phyloP scores from a whole-genome alignment of 805 yeast species.

The Nakazawaea anatomiae region DNA sequence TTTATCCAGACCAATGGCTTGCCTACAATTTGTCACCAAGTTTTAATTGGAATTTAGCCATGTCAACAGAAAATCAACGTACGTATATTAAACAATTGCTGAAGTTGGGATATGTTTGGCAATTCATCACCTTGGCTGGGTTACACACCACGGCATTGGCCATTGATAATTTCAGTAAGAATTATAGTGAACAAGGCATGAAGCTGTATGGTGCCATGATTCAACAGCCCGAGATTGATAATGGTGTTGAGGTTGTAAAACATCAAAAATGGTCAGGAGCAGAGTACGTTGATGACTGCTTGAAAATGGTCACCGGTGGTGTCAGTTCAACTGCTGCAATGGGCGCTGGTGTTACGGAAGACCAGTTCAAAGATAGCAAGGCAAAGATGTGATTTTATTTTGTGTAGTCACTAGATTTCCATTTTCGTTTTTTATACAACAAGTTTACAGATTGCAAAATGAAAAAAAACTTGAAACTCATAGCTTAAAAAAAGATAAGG shows the following conservation, averaged over 20 bases:
- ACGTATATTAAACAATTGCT: constrained; percentile 85
- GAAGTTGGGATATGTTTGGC: constrained; percentile 92
- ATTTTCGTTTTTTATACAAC: no score
- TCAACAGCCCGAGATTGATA: constrained; percentile 83
- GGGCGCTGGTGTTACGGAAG: constrained; percentile 98
- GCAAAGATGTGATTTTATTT: no score
- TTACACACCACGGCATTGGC: constrained; percentile 94
- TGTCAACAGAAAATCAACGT: constrained; percentile 81
- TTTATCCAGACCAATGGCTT: constrained; percentile 88
- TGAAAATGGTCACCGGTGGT: constrained; percentile 91
- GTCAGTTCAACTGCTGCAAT: constrained; percentile 93
- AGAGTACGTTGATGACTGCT: constrained; percentile 85
- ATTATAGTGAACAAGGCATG: constrained; percentile 82
- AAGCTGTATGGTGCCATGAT: constrained; percentile 87
- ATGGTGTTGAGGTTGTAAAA: constrained; percentile 90
- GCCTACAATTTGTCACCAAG: constrained; percentile 96
- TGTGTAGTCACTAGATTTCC: no score
- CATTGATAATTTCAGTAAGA: constrained; percentile 75
- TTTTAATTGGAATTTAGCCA: constrained; percentile 95
- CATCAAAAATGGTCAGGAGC: constrained; percentile 99
- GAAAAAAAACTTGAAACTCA: no score
- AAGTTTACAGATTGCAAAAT: no score
- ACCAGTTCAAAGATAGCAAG: constrained; percentile 60
- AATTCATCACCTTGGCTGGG: constrained; percentile 95
- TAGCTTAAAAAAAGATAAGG: no score